These are phyloP conservation scores for Nakaseomyces sp. DNA, from an alignment of 1,139 yeast species.

Conservation along the genomic window DNA sequence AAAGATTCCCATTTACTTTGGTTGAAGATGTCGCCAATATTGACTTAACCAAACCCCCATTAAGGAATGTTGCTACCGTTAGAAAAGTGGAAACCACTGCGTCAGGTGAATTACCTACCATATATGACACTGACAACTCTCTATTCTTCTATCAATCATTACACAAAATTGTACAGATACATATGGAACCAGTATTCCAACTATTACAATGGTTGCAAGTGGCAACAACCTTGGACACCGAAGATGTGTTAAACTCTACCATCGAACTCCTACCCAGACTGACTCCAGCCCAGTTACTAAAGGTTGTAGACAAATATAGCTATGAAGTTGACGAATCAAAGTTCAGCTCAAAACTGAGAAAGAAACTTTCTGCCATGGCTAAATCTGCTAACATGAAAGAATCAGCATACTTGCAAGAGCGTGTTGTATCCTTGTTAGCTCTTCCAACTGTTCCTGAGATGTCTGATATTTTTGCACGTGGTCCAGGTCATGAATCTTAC, in stretches of 20 bases:
- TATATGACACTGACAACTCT: constrained; percentile 32
- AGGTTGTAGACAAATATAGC: constrained; percentile 65
- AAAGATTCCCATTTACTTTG: constrained; percentile 38
- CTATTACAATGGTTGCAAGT: constrained; percentile 87
- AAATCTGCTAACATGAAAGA: constrained; percentile 15
- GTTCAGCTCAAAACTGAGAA: constrained; percentile 36
- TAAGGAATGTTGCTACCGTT: constrained; percentile 27
- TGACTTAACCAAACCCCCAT: constrained; percentile 17
- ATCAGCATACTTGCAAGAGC: constrained; percentile 19
- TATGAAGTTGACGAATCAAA: constrained; percentile 75
- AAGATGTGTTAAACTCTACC: constrained; percentile 50
- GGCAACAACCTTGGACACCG: constrained; percentile 52
- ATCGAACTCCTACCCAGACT: constrained; percentile 49
- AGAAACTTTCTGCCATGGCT: constrained; percentile 33
- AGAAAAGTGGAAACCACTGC: constrained; percentile 16
- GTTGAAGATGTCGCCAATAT: constrained; percentile 29
- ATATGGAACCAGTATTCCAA: constrained; percentile 68
- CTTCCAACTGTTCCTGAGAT: constrained; percentile 55
- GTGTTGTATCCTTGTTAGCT: constrained; percentile 31
- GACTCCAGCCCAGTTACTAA: constrained; percentile 62
- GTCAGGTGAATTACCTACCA: constrained; percentile 2
- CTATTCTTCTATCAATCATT: constrained; percentile 49
- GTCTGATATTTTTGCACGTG: constrained; percentile 53
- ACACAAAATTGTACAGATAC: constrained; percentile 52
- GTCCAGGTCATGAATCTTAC: constrained; percentile 38